These are phyloP conservation scores for Pholiota adiposa DNA, from an alignment of 1,284 basidiomycete species.

Conservation along the genomic window DNA sequence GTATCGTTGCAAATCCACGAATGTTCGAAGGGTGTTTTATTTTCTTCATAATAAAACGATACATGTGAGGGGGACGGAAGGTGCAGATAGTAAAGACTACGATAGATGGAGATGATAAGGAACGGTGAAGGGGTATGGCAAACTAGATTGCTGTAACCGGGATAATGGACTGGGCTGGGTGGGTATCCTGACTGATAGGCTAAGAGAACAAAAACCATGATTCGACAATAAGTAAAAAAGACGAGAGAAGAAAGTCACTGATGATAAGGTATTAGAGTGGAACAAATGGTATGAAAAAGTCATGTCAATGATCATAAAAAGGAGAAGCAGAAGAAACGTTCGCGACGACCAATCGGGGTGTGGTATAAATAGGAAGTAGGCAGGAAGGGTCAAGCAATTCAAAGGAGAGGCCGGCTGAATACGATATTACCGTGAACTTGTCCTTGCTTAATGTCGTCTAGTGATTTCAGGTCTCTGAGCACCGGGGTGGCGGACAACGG, in stretches of 20 bases:
- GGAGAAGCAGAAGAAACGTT: constrained; percentile 7
- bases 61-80: constrained; percentile 11
- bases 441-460: constrained; percentile 14
- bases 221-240: constrained; percentile 23
- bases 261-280: constrained; percentile 24
- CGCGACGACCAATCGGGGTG: neutral
- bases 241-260: constrained; percentile 14
- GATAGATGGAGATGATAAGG: constrained; percentile 18
- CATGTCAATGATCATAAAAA: constrained; percentile 14
- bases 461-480: constrained; percentile 2
- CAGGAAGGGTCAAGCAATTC: constrained; percentile 1
- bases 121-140: constrained; percentile 16
- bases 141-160: constrained; percentile 17
- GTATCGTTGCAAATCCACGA: too few relatives aligned
- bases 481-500: neutral
- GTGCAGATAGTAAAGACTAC: constrained; percentile 12
- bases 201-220: constrained; percentile 17
- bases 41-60: constrained; percentile 16
- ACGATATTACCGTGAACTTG: constrained; percentile 13
- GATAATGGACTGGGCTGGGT: constrained; percentile 6
- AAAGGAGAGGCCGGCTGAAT: constrained; percentile 14
- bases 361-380: constrained; percentile 13
- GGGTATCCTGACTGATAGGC: constrained; percentile 24
- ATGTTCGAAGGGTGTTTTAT: neutral
- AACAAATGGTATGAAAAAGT: constrained; percentile 17